Conservation (phyloP, 345 rosid genomes). For the Pseudoturritis turrita region DNA sequence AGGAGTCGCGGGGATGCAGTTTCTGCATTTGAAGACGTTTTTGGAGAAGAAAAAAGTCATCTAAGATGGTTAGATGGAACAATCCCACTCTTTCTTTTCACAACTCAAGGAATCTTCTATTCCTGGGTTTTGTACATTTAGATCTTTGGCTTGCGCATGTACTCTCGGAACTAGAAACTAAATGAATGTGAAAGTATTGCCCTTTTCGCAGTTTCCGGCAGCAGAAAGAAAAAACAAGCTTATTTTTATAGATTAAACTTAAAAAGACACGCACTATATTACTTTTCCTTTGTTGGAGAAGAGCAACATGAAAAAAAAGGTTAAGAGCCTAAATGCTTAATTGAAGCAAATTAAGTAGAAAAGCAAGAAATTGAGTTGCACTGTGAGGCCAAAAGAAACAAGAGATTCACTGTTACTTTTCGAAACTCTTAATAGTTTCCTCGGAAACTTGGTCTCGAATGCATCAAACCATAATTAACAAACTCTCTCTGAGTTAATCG, state of each 20-base stretch:
- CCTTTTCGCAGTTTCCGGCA: not conserved
- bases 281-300: not conserved
- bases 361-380: not conserved
- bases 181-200: not conserved
- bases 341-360: not conserved
- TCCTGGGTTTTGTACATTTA: conserved; percentile 17
- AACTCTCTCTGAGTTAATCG: not conserved
- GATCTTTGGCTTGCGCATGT: conserved; percentile 9
- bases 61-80: conserved; percentile 30
- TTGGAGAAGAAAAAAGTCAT: conserved; percentile 90
- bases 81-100: not conserved
- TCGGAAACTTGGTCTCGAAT: not conserved
- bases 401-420: not conserved
- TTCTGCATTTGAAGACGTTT: conserved; percentile 83
- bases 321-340: not conserved
- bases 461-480: not conserved
- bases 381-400: not conserved
- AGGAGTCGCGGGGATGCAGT: conserved; percentile 71
- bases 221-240: not conserved
- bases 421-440: not conserved
- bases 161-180: not conserved
- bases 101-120: conserved; percentile 22
- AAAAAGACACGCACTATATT: not conserved
- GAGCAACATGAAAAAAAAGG: not conserved
- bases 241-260: not conserved